Evolutionary conservation across 148 eudicot species (phyloP), one percentile per base, ranked within the genome.

Genomic region (Cornus florida): DNA sequence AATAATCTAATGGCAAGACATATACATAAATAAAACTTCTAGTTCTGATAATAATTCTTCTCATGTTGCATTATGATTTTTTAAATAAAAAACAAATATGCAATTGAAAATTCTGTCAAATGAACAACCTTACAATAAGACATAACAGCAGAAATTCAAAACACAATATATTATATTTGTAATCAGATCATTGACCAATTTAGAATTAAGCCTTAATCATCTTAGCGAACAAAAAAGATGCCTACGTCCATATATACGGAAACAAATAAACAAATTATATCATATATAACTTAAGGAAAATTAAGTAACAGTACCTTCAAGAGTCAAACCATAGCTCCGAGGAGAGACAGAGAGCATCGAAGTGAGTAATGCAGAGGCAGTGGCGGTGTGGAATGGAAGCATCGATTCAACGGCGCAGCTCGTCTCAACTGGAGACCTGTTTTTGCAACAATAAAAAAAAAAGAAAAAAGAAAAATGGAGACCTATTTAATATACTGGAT

Each of bases 381-480:
- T 93, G 22, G 96, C 97, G 13, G 94, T 89, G 84, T 95, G 97
- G 80, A 86, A 91, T 4, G 98, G 98, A 78, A 89, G 81, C 97
- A 95, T 77, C 35, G 97, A 90, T 33, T 88, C 89, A 24, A 85
- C 85, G 70, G 82, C 80, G 75, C 86, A 72, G 75, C 93, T 90
- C 89, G 93, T 77, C 79, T 90, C 97, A 70, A 90, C 97, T 6
- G 98, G 97, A 43, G 89, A 88, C 83, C 98, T 93, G 67, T 13
- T 50, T 35, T 35, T 35, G 38, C 48, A 43, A 43, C 0, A 72
- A 74, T 12, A 77, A 28, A n/a, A n/a, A n/a, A n/a, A n/a, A n/a
- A n/a, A n/a, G n/a, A n/a, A n/a, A n/a, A n/a, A n/a, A 35, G 1
- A 35, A 35, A 35, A 35, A 2, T 35, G 38, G 38, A 35, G 38